phyloP scores from a whole-genome alignment of 805 yeast species.

The Groenewaldozyma tartarivorans region DNA sequence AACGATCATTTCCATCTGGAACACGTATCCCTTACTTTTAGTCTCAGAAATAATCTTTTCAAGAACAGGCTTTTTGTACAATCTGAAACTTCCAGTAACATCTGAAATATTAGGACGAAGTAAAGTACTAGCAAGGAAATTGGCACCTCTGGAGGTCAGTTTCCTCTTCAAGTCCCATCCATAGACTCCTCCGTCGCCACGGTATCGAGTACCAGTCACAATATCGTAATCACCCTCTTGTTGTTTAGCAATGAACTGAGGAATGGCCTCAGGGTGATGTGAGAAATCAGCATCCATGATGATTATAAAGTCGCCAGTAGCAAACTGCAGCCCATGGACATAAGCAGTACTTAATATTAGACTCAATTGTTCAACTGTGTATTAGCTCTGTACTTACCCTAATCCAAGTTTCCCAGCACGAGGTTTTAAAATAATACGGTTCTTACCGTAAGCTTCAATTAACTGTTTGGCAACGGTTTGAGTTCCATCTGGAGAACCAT shows the following conservation, averaged over 20 bases:
- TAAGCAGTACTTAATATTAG: conserved; percentile 44
- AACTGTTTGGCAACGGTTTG: conserved; percentile 53
- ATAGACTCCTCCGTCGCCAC: conserved; percentile 73
- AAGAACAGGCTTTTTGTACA: conserved; percentile 62
- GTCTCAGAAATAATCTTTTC: conserved; percentile 58
- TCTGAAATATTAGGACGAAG: conserved; percentile 66
- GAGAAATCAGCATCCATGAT: conserved; percentile 83
- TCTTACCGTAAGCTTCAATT: conserved; percentile 40
- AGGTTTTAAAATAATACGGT: conserved; percentile 55
- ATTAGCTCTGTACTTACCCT: conserved; percentile 28
- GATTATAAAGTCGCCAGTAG: conserved; percentile 63
- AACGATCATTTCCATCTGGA: conserved; percentile 86
- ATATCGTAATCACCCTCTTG: conserved; percentile 30
- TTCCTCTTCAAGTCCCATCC: conserved; percentile 81
- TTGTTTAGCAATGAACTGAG: conserved; percentile 61
- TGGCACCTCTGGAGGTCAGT: conserved; percentile 70
- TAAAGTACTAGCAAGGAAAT: conserved; percentile 62
- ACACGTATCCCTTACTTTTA: conserved; percentile 68
- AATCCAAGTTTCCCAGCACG: conserved; percentile 71
- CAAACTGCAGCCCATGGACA: conserved; percentile 64
- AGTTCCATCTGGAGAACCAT: conserved; percentile 75
- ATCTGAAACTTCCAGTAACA: conserved; percentile 67
- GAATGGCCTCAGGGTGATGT: conserved; percentile 74
- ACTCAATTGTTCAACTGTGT: not conserved
- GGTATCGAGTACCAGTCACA: conserved; percentile 54